Evolutionary conservation across 306 rosid species (phyloP), one percentile per base, ranked within the genome.

Genomic region (Casuarina cunninghamiana): DNA sequence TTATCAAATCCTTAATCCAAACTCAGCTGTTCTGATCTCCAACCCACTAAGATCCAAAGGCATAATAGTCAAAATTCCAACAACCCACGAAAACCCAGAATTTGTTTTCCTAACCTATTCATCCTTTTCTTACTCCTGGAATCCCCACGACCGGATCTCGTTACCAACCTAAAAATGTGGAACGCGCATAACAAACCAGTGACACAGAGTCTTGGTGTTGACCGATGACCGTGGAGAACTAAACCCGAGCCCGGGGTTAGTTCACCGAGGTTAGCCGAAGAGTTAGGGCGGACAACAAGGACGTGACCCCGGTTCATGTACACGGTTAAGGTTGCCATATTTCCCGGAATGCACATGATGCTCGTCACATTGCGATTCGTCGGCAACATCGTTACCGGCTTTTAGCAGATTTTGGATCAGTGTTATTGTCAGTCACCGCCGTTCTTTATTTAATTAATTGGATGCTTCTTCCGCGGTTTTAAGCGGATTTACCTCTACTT

Each of bases 251-350:
- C 2, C 0, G 0, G 43, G 67, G 38, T 81, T 70, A 16, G 41
- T 53, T 50, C 42, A 74, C 57, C 81, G 35, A 51, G 82, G 67
- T 79, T 82, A 26, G 63, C 72, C 80, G 48, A 41, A 71, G 54
- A 74, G 84, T 78, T 71, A 66, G 87, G 75, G 75, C 67, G 69
- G 70, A 69, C 81, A 72, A 67, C 41, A 62, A 46, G 10, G 75
- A 80, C 65, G 78, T 84, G 77, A 86, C 82, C 74, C 44, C 37
- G 72, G 68, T 88, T 83, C 73, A 75, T 72, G 73, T 67, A 37
- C 74, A 35, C 71, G 48, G 50, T 72, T 70, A 51, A 21, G 10
- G 11, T 75, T 79, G 16, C 91, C 87, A 83, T 87, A 78, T 63
- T 83, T 90, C 86, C 87, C 86, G 81, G 57, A 66, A 74, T 71